Percentiles rank a stretch among this genome's conserved stretches.
Evolutionary conservation across 31 red algal species (phyloP).

Genomic region (Bonnemaisonia californica): DNA sequence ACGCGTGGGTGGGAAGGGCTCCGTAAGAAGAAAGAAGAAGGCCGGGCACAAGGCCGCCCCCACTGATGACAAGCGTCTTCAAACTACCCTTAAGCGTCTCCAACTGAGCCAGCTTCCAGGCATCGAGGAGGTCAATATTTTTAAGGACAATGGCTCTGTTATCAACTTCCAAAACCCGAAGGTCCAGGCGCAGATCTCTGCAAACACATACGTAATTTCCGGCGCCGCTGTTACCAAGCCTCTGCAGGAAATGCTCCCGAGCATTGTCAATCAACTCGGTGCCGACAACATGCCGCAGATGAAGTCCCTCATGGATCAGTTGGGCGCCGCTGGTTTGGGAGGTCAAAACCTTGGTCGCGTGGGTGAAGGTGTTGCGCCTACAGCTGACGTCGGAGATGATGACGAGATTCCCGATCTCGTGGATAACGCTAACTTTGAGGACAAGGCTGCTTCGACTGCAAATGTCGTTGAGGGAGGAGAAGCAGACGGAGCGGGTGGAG

Average conservation of each 20-base stretch:
- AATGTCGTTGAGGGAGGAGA: conserved; percentile 1
- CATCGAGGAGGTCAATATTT: conserved; percentile 97
- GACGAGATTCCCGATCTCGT: conserved; percentile 95
- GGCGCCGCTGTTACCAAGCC: conserved; percentile 78
- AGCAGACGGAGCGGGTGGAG: conserved; percentile 7
- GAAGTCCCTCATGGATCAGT: conserved; percentile 87
- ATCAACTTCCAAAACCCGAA: conserved; percentile 93
- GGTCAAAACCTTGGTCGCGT: conserved; percentile 18
- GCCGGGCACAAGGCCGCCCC: conserved; percentile 84
- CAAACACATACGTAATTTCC: conserved; percentile 89
- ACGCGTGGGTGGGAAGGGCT: conserved; percentile 96
- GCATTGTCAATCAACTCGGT: conserved; percentile 85
- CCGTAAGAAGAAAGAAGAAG: conserved; percentile 96
- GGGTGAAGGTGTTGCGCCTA: conserved; percentile 22
- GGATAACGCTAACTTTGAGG: conserved; percentile 89
- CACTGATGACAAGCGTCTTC: conserved; percentile 96
- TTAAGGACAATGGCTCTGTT: conserved; percentile 94
- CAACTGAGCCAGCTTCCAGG: conserved; percentile 88
- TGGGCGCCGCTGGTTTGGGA: conserved; percentile 61
- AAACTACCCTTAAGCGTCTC: conserved; percentile 88
- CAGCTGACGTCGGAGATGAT: conserved; percentile 64
- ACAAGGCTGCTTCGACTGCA: conserved; percentile 53
- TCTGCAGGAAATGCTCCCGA: conserved; percentile 85
- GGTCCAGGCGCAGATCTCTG: conserved; percentile 91
- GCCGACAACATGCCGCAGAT: conserved; percentile 89